Evolutionary conservation across 1,284 basidiomycete genomes (phyloP).

Genomic region (Boletus holoroseus): DNA sequence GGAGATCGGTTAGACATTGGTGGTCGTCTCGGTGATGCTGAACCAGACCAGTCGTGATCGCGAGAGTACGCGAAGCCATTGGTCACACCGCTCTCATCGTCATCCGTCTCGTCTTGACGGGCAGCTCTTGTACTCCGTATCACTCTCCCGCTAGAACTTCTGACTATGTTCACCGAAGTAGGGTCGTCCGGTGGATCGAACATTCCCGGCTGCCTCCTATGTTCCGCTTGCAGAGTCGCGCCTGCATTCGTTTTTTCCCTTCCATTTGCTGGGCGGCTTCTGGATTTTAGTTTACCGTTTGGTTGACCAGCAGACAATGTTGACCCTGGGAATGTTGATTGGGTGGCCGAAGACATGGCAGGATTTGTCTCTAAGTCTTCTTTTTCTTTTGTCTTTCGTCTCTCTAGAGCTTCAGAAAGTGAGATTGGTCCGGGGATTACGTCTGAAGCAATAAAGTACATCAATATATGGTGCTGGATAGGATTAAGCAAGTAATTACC

Average conservation of each 20-base stretch:
- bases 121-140: constrained; percentile 32
- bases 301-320: constrained; percentile 19
- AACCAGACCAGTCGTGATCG: constrained; percentile 28
- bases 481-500: constrained; percentile 36
- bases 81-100: constrained; percentile 15
- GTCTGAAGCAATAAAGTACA: constrained; percentile 39
- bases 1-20: constrained; percentile 15
- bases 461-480: background rate
- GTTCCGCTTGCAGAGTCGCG: constrained; percentile 27
- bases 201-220: constrained; percentile 19
- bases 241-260: constrained; percentile 37
- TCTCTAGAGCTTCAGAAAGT: constrained; percentile 51
- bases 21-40: constrained; percentile 27
- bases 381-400: constrained; percentile 52
- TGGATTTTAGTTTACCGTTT: constrained; percentile 39
- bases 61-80: constrained; percentile 24
- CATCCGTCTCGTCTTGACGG: constrained; percentile 26
- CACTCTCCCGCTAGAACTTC: constrained; percentile 34
- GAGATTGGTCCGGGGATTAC: constrained; percentile 61
- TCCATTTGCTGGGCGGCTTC: constrained; percentile 36
- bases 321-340: constrained; percentile 20
- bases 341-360: constrained; percentile 40
- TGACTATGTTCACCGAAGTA: constrained; percentile 16
- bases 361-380: constrained; percentile 56
- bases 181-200: constrained; percentile 26